Evolutionary conservation across 495 filamentous ascomycete species (phyloP).

Genomic region (Aspergillus cavernicola): DNA sequence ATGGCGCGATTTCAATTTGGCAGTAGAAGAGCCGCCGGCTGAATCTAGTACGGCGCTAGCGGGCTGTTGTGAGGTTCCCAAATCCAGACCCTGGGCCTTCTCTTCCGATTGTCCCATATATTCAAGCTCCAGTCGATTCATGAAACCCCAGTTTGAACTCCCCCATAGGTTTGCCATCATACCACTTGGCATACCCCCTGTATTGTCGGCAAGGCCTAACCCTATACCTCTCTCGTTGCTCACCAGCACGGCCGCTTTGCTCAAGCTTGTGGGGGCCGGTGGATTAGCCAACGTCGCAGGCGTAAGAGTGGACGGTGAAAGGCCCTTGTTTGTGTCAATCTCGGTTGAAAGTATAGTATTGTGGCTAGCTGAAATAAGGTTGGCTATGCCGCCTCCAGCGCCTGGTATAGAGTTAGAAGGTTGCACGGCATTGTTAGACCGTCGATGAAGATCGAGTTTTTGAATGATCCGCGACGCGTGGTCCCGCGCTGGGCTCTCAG

Average conservation of each 20-base stretch:
- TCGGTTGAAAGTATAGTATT: constrained; percentile 54
- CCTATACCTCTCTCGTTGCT: constrained; percentile 69
- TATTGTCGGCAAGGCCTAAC: constrained; percentile 54
- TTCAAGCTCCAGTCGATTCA: constrained; percentile 62
- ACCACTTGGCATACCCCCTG: constrained; percentile 71
- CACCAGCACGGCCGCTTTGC: constrained; percentile 78
- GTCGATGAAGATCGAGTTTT: constrained; percentile 86
- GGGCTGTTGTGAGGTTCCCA: constrained; percentile 16
- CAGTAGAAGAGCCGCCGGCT: constrained; percentile 8
- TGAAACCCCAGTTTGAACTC: constrained; percentile 74
- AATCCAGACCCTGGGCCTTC: constrained; percentile 32
- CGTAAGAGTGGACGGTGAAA: constrained; percentile 63
- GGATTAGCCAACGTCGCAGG: constrained; percentile 80
- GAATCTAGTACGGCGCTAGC: constrained; percentile 21
- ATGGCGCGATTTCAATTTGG: constrained; percentile 43
- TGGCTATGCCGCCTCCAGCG: constrained; percentile 71
- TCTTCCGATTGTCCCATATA: constrained; percentile 43
- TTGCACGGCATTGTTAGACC: constrained; percentile 53
- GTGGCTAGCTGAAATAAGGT: constrained; percentile 82
- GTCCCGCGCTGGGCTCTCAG: constrained; percentile 56
- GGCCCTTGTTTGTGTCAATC: constrained; percentile 27
- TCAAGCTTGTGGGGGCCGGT: constrained; percentile 82
- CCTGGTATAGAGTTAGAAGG: constrained; percentile 33
- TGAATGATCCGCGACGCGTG: constrained; percentile 86
- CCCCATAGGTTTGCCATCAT: constrained; percentile 93